A percentile compares a stretch with the other conserved stretches of the same genome.
These are phyloP conservation scores for Fusarium buxicola DNA, from an alignment of 2,329 filamentous ascomycete genomes.

Conservation along the genomic window DNA sequence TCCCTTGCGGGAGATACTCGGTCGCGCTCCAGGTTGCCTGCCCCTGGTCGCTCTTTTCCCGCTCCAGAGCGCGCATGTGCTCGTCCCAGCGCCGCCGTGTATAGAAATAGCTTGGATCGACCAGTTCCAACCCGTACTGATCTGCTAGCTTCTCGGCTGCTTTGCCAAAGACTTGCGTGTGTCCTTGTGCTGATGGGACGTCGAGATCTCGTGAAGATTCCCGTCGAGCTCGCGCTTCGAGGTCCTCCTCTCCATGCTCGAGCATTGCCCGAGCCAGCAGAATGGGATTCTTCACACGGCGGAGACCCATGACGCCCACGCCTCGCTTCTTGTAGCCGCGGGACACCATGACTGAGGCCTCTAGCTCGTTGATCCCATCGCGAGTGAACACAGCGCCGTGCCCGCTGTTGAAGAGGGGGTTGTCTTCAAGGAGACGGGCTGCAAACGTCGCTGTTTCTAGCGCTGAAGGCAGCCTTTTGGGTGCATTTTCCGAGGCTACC, in stretches of 20 bases:
- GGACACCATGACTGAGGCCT: conserved; percentile 88
- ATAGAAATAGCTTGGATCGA: conserved; percentile 79
- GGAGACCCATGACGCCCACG: conserved; percentile 79
- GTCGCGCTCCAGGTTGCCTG: conserved; percentile 67
- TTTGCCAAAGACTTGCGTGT: conserved; percentile 75
- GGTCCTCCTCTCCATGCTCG: conserved; percentile 71
- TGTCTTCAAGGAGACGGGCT: conserved; percentile 80
- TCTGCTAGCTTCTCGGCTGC: conserved; percentile 77
- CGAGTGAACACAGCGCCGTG: conserved; percentile 89
- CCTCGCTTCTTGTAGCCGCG: conserved; percentile 78
- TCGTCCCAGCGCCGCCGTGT: conserved; percentile 84
- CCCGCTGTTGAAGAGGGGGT: conserved; percentile 85
- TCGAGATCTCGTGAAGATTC: conserved; percentile 45
- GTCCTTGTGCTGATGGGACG: conserved; percentile 71
- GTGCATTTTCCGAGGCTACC: conserved; percentile 17
- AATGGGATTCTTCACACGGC: conserved; percentile 83
- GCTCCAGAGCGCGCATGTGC: conserved; percentile 70
- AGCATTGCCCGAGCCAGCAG: conserved; percentile 78
- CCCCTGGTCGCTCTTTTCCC: conserved; percentile 56
- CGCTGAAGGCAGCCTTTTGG: conserved; percentile 61
- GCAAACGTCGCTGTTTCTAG: conserved; percentile 81
- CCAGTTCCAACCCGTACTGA: conserved; percentile 76
- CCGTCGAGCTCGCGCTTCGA: conserved; percentile 53
- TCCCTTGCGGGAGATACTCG: conserved; percentile 83
- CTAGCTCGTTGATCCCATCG: conserved; percentile 85